Percentiles rank a stretch among this genome's conserved stretches.
Evolutionary conservation across 1,139 yeast species (phyloP).

Genomic region (Kluyveromyces sp.): DNA sequence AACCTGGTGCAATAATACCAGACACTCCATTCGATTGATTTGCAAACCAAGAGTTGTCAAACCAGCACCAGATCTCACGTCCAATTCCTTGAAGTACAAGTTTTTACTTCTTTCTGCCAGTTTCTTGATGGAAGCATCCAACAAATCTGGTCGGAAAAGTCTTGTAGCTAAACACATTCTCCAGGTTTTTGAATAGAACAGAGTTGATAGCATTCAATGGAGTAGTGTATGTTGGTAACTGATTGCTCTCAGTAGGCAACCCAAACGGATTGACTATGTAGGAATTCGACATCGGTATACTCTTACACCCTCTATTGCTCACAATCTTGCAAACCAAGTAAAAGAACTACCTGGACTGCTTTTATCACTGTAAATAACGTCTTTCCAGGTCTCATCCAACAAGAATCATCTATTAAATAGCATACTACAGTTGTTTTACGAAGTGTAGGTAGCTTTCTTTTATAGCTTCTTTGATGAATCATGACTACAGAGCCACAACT

Average conservation of each 20-base stretch:
- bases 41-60: slow-evolving; percentile 63
- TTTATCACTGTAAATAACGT: no score
- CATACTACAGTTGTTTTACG: background rate
- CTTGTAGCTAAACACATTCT: slow-evolving; percentile 63
- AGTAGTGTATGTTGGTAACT: slow-evolving; percentile 48
- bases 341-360: no score
- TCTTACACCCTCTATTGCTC: no score
- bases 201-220: slow-evolving; percentile 51
- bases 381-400: no score
- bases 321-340: no score
- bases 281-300: slow-evolving; percentile 26
- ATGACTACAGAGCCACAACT: slow-evolving; percentile 4
- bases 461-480: background rate
- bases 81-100: slow-evolving; percentile 45
- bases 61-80: slow-evolving; percentile 82
- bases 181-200: slow-evolving; percentile 53
- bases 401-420: background rate
- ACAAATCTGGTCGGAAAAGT: slow-evolving; percentile 50
- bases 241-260: slow-evolving; percentile 47
- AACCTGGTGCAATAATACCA: slow-evolving; percentile 55
- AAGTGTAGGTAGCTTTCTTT: background rate
- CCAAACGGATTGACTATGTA: slow-evolving; percentile 35
- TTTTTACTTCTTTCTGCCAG: slow-evolving; percentile 54
- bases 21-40: slow-evolving; percentile 38
- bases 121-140: slow-evolving; percentile 51